Base-by-base conservation (phyloP, 148 eudicot species). In the Amaranthus palmeri region DNA sequence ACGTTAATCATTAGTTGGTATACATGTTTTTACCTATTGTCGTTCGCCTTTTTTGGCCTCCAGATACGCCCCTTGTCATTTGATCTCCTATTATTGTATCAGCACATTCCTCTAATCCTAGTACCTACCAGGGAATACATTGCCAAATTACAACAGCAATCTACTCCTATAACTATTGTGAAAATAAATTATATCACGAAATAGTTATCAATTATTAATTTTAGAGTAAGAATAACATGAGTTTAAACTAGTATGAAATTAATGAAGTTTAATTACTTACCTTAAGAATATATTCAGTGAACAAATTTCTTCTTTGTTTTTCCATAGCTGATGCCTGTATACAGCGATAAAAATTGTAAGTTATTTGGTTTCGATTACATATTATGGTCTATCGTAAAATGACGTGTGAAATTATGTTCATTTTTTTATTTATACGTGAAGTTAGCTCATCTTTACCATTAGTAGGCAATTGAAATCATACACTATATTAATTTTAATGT, bases 251-350 rank as follows among this genome's bases (percentile, higher is more conserved):
- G 45, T 15, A 15, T 10, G 13, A n/a, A 54, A 9, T 47, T 48
- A 15, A n/a, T 9, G 14, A 43, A 52, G 53, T 4, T 10, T n/a
- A 7, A 14, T 45, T 46, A 42, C 42, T 70, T 60, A 84, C 86
- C 86, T 81, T 84, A 13, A 84, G 80, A 45, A 65, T 42, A 76
- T 84, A 81, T 40, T 84, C 86, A 25, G 82, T 78, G 49, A 76
- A 77, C 71, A 81, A 71, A 67, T 67, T 61, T 11, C 65, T 75
- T 71, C 73, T 71, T 58, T 84, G 84, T 46, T 67, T 74, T 57
- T 76, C 76, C 62, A 78, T 43, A 52, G 77, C 76, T 48, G 72
- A 70, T 15, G 86, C 80, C 86, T 83, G 71, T 10, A 47, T 25
- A 3, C 59, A 25, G 36, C 36, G 2, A 25, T 25, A 25, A 25